Evolutionary conservation across 2,329 filamentous ascomycete genomes (phyloP).

Genomic region (Raffaelea albimanens): DNA sequence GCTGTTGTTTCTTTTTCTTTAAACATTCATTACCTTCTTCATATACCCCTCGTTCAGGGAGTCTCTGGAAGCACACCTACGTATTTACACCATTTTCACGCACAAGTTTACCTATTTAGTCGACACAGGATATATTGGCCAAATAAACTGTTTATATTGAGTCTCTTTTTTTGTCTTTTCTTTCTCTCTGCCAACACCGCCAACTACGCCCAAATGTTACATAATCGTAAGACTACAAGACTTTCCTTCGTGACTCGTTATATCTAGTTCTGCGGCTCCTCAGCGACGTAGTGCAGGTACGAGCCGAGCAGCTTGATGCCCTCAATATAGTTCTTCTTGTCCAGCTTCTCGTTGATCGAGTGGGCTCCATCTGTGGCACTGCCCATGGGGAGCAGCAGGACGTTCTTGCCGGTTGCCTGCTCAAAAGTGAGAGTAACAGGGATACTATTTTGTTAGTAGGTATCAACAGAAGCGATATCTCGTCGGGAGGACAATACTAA

Average conservation of each 20-base stretch:
- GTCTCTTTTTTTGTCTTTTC: no score
- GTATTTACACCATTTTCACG: neutral
- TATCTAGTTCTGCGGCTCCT: conserved; percentile 52
- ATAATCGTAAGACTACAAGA: no score
- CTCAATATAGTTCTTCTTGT: conserved; percentile 96
- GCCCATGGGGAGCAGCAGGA: conserved; percentile 90
- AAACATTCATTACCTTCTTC: neutral
- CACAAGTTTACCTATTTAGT: no score
- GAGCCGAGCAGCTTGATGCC: conserved; percentile 91
- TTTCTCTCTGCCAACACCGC: no score
- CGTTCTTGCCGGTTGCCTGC: conserved; percentile 96
- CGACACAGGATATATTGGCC: no score
- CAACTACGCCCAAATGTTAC: no score
- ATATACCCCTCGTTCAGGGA: neutral
- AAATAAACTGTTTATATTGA: no score
- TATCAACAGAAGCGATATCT: no score
- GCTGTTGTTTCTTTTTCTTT: neutral
- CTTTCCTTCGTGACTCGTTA: no score
- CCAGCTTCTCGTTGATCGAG: conserved; percentile 97
- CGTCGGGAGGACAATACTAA: conserved; percentile 30
- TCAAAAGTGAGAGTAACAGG: conserved; percentile 96
- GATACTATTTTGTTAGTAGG: conserved; percentile 50
- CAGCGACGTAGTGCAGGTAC: conserved; percentile 91
- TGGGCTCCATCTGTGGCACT: conserved; percentile 94
- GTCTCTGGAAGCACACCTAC: neutral